Conservation (phyloP, 805 yeast genomes). For the Saturnispora galanensis region DNA sequence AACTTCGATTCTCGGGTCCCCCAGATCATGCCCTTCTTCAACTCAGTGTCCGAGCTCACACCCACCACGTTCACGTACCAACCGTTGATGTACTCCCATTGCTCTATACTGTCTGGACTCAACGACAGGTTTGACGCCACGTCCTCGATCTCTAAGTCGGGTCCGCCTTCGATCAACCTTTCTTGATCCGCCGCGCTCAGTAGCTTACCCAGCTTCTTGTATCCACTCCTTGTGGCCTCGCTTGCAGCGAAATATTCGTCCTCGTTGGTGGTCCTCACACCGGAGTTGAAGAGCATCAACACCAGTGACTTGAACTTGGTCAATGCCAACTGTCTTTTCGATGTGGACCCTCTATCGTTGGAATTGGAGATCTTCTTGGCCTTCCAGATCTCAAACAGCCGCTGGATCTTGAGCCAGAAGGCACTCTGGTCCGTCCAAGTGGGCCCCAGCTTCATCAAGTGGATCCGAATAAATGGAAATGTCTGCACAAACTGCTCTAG, state of each 20-base stretch:
- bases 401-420: constrained; percentile 82
- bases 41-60: constrained; percentile 34
- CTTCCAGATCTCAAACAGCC: constrained; percentile 72
- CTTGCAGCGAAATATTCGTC: constrained; percentile 34
- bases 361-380: constrained; percentile 61
- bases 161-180: constrained; percentile 1
- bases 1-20: constrained; percentile 18
- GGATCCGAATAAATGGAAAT: constrained; percentile 67
- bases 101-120: constrained; percentile 27
- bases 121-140: constrained; percentile 19
- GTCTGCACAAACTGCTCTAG: constrained; percentile 52
- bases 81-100: constrained; percentile 41
- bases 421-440: constrained; percentile 12
- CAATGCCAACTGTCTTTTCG: constrained; percentile 57
- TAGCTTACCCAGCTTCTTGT: constrained; percentile 30
- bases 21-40: constrained; percentile 15
- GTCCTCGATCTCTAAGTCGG: constrained; percentile 15
- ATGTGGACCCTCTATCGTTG: constrained; percentile 64
- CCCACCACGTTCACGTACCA: constrained; percentile 59
- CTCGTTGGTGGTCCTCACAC: constrained; percentile 55
- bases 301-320: constrained; percentile 53
- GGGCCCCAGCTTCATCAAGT: constrained; percentile 20
- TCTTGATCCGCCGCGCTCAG: constrained; percentile 12
- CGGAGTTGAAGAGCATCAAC: constrained; percentile 63
- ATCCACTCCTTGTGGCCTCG: constrained; percentile 27